Evolutionary conservation across 2,329 filamentous ascomycete genomes (phyloP).

Genomic region (Cordyceps tenuipes): DNA sequence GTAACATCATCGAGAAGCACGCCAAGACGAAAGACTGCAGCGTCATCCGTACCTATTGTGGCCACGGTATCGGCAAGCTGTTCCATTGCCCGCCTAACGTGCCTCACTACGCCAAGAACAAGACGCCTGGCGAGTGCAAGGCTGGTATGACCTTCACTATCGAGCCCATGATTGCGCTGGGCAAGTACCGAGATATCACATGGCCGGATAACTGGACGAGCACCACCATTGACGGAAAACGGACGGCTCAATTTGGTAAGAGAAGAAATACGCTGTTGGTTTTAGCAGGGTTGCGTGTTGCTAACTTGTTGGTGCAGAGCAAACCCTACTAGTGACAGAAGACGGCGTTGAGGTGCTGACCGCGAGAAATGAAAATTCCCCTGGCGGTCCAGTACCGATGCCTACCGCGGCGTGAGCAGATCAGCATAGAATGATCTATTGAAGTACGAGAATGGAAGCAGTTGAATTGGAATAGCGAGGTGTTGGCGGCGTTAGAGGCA

Average conservation of each 20-base stretch:
- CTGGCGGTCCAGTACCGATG: slow-evolving; percentile 62
- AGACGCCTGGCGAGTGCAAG: slow-evolving; percentile 89
- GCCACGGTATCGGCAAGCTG: slow-evolving; percentile 86
- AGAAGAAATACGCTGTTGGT: background rate
- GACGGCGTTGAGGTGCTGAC: slow-evolving; percentile 76
- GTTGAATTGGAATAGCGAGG: slow-evolving; percentile 9
- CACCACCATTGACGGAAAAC: slow-evolving; percentile 79
- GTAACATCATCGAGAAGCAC: slow-evolving; percentile 90
- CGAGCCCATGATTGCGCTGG: slow-evolving; percentile 94
- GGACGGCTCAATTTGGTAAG: slow-evolving; percentile 86
- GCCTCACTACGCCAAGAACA: slow-evolving; percentile 97
- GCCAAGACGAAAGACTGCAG: slow-evolving; percentile 80
- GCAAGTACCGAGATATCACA: slow-evolving; percentile 83
- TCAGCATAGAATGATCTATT: background rate
- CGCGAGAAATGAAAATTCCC: slow-evolving; percentile 62
- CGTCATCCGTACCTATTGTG: slow-evolving; percentile 92
- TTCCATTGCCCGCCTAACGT: slow-evolving; percentile 94
- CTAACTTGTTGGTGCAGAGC: slow-evolving; percentile 43
- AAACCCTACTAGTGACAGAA: slow-evolving; percentile 76
- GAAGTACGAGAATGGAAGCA: background rate
- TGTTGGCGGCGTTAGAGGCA: slow-evolving; percentile 5
- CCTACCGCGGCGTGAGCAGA: slow-evolving; percentile 26
- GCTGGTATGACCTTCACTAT: slow-evolving; percentile 98
- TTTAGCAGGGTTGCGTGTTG: background rate
- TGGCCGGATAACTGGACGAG: slow-evolving; percentile 99